Evolutionary conservation across 2,329 filamentous ascomycete species (phyloP).

Genomic region (Cytospora schulzeri): DNA sequence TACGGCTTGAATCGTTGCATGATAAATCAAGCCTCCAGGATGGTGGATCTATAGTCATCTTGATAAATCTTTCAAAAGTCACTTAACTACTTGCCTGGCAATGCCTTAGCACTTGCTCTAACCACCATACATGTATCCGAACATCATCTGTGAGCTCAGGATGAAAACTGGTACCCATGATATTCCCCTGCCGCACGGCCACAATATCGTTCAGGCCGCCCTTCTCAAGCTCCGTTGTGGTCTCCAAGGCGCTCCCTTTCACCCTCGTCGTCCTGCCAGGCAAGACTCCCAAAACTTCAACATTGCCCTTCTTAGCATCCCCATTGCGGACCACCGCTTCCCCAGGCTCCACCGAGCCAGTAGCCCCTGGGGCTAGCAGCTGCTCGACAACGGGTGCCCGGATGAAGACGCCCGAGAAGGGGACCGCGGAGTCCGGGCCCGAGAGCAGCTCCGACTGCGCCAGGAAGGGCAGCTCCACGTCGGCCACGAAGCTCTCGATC

Average conservation of each 20-base stretch:
- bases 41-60: too few species aligned
- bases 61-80: not conserved
- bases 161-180: slow-evolving; percentile 94
- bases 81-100: not conserved
- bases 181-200: slow-evolving; percentile 86
- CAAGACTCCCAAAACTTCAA: slow-evolving; percentile 56
- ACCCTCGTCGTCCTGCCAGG: slow-evolving; percentile 41
- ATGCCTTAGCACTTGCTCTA: slow-evolving; percentile 65
- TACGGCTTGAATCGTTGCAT: too few species aligned
- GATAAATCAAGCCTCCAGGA: too few species aligned
- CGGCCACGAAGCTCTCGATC: slow-evolving; percentile 84
- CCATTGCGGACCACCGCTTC: slow-evolving; percentile 37
- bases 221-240: slow-evolving; percentile 35
- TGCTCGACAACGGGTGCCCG: slow-evolving; percentile 90
- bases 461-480: slow-evolving; percentile 74
- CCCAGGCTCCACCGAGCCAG: slow-evolving; percentile 42
- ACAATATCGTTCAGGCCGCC: slow-evolving; percentile 72
- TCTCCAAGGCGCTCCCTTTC: slow-evolving; percentile 41
- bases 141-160: slow-evolving; percentile 88
- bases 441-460: slow-evolving; percentile 34
- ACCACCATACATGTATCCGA: slow-evolving; percentile 93
- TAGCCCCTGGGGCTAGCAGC: slow-evolving; percentile 50
- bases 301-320: slow-evolving; percentile 33
- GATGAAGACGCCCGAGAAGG: slow-evolving; percentile 88
- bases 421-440: slow-evolving; percentile 33